phyloP scores from a whole-genome alignment of 345 rosid genomes.

The Anacardium occidentale region DNA sequence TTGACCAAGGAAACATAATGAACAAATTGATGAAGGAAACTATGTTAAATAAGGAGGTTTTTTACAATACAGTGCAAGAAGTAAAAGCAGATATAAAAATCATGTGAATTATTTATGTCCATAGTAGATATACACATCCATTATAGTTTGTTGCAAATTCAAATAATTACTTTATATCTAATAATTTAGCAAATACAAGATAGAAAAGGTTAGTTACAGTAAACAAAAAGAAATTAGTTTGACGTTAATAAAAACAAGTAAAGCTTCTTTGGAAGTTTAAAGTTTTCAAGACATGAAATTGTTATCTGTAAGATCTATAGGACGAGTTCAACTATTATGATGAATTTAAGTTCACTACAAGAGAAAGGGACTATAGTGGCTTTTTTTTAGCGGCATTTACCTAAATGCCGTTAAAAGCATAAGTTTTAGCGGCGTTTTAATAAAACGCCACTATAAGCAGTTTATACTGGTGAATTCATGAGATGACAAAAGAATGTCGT shows the following conservation, averaged over 20 bases:
- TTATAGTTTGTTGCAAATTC: background rate
- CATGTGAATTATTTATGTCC: background rate
- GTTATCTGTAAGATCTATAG: background rate
- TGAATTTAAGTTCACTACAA: too few relatives aligned
- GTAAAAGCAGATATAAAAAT: background rate
- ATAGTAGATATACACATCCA: background rate
- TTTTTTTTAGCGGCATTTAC: too few relatives aligned
- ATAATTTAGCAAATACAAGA: background rate
- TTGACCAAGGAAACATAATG: background rate
- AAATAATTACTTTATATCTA: background rate
- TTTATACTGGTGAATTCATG: too few relatives aligned
- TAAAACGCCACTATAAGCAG: too few relatives aligned
- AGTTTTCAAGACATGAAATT: background rate
- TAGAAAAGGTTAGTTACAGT: background rate
- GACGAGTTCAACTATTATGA: too few relatives aligned
- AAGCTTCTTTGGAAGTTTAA: constrained; percentile 2
- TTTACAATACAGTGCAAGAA: background rate
- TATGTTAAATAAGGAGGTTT: background rate
- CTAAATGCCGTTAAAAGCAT: too few relatives aligned
- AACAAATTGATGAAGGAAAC: background rate
- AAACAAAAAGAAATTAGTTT: background rate
- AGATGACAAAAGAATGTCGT: too few relatives aligned
- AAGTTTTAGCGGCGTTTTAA: too few relatives aligned
- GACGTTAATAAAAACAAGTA: background rate
- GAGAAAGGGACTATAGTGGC: too few relatives aligned